Base-by-base conservation (phyloP, 495 filamentous ascomycete genomes). In the Chaetomium fimeti region DNA sequence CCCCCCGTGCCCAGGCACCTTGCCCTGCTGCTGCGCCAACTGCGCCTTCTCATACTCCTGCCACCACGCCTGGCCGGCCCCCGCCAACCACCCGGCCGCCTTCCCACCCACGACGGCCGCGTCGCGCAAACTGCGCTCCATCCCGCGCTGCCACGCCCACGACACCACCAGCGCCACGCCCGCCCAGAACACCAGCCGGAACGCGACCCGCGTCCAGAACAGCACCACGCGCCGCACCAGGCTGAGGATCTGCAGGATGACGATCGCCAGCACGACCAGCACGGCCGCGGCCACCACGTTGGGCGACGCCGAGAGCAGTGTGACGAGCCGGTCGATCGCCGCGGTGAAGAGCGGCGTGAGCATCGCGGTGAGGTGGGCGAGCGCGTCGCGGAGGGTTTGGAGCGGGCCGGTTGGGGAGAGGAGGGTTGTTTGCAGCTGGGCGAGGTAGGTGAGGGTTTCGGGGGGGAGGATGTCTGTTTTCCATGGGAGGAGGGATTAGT, bases 161-260 rank as follows among this genome's bases (percentile, higher is more conserved):
- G 81, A 74, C 0, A 75, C 81, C 1, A 84, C 4, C 0, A 77
- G 76, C 20, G 79, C 74, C 15, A 92, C 36, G 2, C 71, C 65
- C 0, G 76, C 81, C 84, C 85, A 94, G 54, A 90, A 83, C 0
- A 82, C 62, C 49, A 91, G 20, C 32, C 81, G 72, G 61, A 89
- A 69, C 7, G 77, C 80, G 53, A 93, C 69, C 47, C 78, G 71
- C n/a, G 90, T 81, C 85, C 90, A 91, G 73, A 84, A 93, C 71
- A 91, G 79, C 59, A 95, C 76, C 3, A 90, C 74, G 42, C 89
- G 82, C 54, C 84, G 84, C 28, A 88, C 74, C 72, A 87, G 85
- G 69, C 86, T 76, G n/a, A 94, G 75, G 59, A 92, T 69, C 70
- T 88, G 84, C 64, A 93, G 74, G 20, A 83, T 83, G 54, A 91